These are phyloP conservation scores for Fraxinus xanthoxyloides DNA, from an alignment of 305 asterid genomes.

Conservation along the genomic window DNA sequence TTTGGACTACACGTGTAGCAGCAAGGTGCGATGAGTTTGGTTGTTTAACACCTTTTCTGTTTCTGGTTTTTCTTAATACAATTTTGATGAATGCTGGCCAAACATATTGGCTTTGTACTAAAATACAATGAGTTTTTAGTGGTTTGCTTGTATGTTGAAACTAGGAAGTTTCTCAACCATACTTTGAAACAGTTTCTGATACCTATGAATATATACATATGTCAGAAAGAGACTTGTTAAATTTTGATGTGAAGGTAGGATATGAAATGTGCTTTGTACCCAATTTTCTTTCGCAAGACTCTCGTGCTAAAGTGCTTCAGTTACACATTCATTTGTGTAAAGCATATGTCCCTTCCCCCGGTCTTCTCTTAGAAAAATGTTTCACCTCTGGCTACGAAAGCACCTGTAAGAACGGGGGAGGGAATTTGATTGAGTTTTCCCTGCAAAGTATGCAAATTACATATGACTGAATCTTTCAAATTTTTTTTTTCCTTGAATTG, in stretches of 20 bases:
- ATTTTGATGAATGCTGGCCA: constrained; percentile 35
- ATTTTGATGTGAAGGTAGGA: not conserved
- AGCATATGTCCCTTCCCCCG: not conserved
- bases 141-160: not conserved
- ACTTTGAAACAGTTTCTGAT: not conserved
- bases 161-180: not conserved
- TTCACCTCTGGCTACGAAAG: not conserved
- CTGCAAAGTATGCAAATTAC: not conserved
- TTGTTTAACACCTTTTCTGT: constrained; percentile 8
- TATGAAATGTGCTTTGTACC: not conserved
- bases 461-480: no score
- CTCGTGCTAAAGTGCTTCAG: not conserved
- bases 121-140: not conserved
- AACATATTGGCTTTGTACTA: constrained; percentile 27
- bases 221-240: not conserved
- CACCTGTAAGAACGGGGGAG: not conserved
- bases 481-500: no score
- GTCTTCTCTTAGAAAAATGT: not conserved
- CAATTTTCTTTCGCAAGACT: not conserved
- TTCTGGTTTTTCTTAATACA: constrained; percentile 35
- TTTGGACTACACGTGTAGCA: constrained; percentile 32
- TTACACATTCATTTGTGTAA: not conserved
- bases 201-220: not conserved
- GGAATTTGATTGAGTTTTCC: not conserved
- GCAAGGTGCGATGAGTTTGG: constrained; percentile 24